Base-by-base conservation (phyloP, 768 basidiomycete species). In the Mrakia gelida region DNA sequence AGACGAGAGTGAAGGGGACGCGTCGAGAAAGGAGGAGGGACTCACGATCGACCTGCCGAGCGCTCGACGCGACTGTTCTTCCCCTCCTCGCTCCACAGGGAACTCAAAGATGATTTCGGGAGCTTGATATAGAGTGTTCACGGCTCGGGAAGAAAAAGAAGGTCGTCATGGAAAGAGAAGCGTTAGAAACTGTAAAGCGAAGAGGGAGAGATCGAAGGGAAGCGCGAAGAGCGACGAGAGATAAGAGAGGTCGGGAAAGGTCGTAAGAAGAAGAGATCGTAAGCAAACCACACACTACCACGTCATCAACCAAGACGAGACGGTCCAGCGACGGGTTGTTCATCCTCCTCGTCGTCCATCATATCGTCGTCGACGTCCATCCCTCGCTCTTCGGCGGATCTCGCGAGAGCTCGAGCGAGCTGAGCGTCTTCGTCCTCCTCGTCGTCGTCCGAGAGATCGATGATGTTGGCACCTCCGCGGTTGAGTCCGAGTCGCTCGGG, bases 401-500 rank as follows among this genome's bases (percentile, higher is more conserved):
- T 38, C 18, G 30, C 30, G 6, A 67, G 16, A 26, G 34, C 34
- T 26, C 38, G 34, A 34, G 23, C 23, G 34, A 67, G n/a, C 8
- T 32, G 65, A 21, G 34, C 74, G 43, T 16, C 43, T 26, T 32
- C 74, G 43, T 32, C 73, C 28, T 75, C 61, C 38, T 62, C 59
- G 16, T 61, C 59, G 61, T 45, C 65, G 43, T 45, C 62, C 28
- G 23, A 32, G 65, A 52, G 5, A 23, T 45, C 52, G 49, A 72
- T 54, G 45, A 56, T 49, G 16, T 43, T n/a, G 23, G 45, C 41
- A n/a, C n/a, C 32, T 49, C 32, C 45, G 30, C 28, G 26, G 21
- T 38, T 52, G 28, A 75, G 52, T 1, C 63, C 21, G 63, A 67
- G 70, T 10, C 59, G 41, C 1, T 77, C 76, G 5, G 76, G 76